These are phyloP conservation scores for Wickerhamiella sergipiensis DNA, from an alignment of 805 yeast genomes.

Conservation along the genomic window DNA sequence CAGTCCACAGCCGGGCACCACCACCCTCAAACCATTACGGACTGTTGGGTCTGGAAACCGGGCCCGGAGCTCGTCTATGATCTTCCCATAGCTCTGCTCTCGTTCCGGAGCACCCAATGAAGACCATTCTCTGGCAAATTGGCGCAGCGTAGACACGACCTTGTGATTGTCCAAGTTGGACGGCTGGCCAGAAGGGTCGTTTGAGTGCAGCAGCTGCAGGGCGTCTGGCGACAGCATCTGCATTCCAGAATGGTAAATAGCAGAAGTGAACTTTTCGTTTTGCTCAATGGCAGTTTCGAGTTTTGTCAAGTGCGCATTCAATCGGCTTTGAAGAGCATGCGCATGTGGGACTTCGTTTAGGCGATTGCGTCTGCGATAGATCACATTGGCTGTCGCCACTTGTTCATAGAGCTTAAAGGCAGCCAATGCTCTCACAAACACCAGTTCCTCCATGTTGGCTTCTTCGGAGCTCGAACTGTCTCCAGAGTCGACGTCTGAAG, in stretches of 20 bases:
- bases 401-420: not conserved
- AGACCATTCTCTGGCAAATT: constrained; percentile 73
- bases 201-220: not conserved
- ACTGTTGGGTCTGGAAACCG: not conserved
- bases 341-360: not conserved
- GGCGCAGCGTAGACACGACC: constrained; percentile 44
- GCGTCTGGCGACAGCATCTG: not conserved
- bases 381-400: not conserved
- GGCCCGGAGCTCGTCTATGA: constrained; percentile 28
- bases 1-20: constrained; percentile 84
- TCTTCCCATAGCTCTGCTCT: constrained; percentile 39
- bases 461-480: not conserved
- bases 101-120: constrained; percentile 39
- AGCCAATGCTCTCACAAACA: not conserved
- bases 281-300: not conserved
- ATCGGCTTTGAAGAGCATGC: not conserved
- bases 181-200: constrained; percentile 1
- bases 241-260: not conserved
- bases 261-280: not conserved
- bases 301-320: not conserved
- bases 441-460: not conserved
- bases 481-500: not conserved
- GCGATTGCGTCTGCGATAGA: not conserved
- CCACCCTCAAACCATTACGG: constrained; percentile 23
- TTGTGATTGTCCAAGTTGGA: constrained; percentile 35